phyloP scores from a whole-genome alignment of 2,329 filamentous ascomycete genomes.

The Pleomassaria siparia region DNA sequence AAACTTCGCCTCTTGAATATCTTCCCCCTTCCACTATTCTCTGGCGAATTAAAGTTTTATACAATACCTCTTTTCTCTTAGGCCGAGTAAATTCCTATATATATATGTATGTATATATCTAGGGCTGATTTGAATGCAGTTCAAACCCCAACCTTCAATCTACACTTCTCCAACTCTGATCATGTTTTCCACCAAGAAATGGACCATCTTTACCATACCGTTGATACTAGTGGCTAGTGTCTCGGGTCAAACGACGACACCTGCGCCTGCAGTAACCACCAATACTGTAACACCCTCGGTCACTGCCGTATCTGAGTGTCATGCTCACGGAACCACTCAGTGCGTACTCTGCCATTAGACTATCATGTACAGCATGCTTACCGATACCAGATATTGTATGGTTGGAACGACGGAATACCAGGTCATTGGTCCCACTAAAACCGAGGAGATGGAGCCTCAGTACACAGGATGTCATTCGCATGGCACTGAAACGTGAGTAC shows the following conservation, averaged over 20 bases:
- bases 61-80: no score
- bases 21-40: no score
- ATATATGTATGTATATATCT: no score
- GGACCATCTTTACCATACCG: slow-evolving; percentile 5
- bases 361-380: slow-evolving; percentile 8
- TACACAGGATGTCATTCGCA: slow-evolving; percentile 69
- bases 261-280: slow-evolving; percentile 9
- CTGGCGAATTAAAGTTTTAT: no score
- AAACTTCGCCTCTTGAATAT: neutral
- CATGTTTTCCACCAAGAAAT: slow-evolving; percentile 15
- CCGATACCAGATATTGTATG: slow-evolving; percentile 47
- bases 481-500: slow-evolving; percentile 57
- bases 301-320: slow-evolving; percentile 57
- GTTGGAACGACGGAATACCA: slow-evolving; percentile 47
- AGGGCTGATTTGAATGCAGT: neutral
- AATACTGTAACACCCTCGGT: slow-evolving; percentile 22
- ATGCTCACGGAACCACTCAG: slow-evolving; percentile 51
- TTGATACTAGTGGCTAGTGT: slow-evolving; percentile 9
- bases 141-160: neutral
- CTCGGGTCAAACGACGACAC: slow-evolving; percentile 20
- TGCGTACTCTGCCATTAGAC: slow-evolving; percentile 25
- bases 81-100: no score
- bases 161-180: neutral
- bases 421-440: slow-evolving; percentile 56
- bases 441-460: slow-evolving; percentile 58